A percentile compares a stretch with the other conserved stretches of the same genome.
phyloP scores from a whole-genome alignment of 108 stramenopile genomes.

The Conticribra weissflogii region DNA sequence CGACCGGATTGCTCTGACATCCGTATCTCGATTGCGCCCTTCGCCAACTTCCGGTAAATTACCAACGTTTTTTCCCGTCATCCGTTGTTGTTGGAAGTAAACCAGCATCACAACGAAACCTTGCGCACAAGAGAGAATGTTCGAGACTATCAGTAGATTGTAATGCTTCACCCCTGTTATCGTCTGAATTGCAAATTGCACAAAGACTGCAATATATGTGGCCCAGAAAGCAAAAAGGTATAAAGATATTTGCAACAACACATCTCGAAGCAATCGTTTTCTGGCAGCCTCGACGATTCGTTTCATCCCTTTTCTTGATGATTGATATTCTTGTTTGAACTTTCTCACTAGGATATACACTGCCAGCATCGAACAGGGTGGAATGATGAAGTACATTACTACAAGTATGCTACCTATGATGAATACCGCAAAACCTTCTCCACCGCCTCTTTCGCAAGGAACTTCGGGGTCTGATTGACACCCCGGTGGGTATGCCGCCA shows the following conservation, averaged over 20 bases:
- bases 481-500: neutral
- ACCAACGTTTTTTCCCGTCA: neutral
- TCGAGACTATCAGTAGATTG: neutral
- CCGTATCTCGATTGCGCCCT: neutral
- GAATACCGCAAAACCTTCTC: no score
- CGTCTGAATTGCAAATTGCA: neutral
- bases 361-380: neutral
- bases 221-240: constrained; percentile 18
- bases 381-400: constrained; percentile 4
- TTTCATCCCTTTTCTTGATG: constrained; percentile 4
- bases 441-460: constrained; percentile 3
- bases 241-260: constrained; percentile 4
- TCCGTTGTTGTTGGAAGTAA: constrained; percentile 6
- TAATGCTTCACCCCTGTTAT: neutral
- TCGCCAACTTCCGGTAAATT: neutral
- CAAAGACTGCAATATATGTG: neutral
- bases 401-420: neutral
- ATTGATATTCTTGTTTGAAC: neutral
- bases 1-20: neutral
- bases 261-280: constrained; percentile 10
- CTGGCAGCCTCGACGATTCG: neutral
- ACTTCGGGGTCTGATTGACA: neutral
- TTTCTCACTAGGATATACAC: constrained; percentile 8
- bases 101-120: constrained; percentile 14
- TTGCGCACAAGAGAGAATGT: neutral